phyloP scores from a whole-genome alignment of 2,329 filamentous ascomycete genomes.

The Cladosporium sp. region DNA sequence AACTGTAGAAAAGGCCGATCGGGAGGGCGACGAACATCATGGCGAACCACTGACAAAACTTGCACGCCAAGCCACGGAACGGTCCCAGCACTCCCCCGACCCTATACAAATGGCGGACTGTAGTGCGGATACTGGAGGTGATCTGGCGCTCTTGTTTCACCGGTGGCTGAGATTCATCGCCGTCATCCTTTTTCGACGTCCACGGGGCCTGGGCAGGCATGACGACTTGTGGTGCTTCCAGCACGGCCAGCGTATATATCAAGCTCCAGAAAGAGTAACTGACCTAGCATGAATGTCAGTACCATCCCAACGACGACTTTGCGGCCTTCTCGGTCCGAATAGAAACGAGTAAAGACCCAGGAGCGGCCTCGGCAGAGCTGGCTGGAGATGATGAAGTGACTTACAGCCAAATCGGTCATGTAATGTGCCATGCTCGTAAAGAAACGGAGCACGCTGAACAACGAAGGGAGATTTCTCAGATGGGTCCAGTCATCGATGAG shows the following conservation, averaged over 20 bases:
- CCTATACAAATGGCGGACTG: slow-evolving; percentile 5
- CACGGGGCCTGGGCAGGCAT: slow-evolving; percentile 14
- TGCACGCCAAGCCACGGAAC: slow-evolving; percentile 8
- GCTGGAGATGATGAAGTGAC: not conserved
- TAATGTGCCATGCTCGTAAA: not conserved
- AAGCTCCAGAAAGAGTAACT: not conserved
- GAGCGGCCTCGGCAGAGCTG: not conserved
- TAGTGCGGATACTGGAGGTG: slow-evolving; percentile 12
- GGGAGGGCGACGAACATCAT: not conserved
- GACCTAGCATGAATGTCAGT: not conserved
- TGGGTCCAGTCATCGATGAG: not conserved
- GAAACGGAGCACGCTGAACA: not conserved
- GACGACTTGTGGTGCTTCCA: slow-evolving; percentile 33
- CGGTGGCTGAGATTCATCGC: not conserved
- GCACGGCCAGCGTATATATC: not conserved
- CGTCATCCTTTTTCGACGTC: slow-evolving; percentile 40
- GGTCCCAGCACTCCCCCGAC: slow-evolving; percentile 9
- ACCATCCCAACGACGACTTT: too few species aligned
- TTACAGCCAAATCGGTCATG: not conserved
- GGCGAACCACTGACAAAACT: not conserved
- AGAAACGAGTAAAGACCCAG: too few species aligned
- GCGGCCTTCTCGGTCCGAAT: too few species aligned
- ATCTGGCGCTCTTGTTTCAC: not conserved
- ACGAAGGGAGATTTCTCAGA: not conserved
- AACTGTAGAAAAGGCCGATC: not conserved